Base-by-base conservation (phyloP, 83 land plant genomes). In the Diphasiastrum complanatum region DNA sequence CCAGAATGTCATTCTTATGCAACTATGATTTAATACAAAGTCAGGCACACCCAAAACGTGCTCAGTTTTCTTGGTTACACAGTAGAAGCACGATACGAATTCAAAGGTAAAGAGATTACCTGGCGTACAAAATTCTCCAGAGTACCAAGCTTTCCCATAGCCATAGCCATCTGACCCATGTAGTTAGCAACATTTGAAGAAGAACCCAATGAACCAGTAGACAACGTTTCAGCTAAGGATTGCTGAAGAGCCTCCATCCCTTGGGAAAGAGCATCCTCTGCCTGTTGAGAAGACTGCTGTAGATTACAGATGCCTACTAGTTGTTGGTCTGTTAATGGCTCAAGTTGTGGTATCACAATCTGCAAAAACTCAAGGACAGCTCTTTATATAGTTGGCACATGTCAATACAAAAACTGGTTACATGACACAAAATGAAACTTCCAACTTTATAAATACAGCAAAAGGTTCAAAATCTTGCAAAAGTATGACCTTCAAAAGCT, bases 161-260 rank as follows among this genome's bases (percentile, higher is more conserved):
- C 83, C 40, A 61, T 51, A 24, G 61, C 50, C 51, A 73, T 65
- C 22, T 73, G 74, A 6, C 75, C 79, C 45, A 41, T 61, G 36
- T 72, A 79, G 45, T 63, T 63, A 32, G 70, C 70, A 23, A 67
- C 70, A 66, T 51, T 68, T 22, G 78, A 61, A 20, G 52, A 49
- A 29, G 74, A 48, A 12, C 69, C 83, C 27, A 74, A 51, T 14
- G 60, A 64, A 66, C 68, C 83, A 45, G 71, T 66, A 5, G 72
- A 77, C 37, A 82, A 57, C 29, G 78, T 66, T 22, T 75, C 80
- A 30, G 77, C 64, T 29, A 82, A 64, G 19, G 54, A 64, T 51
- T 72, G 69, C 63, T 82, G 83, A 22, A 82, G 80, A 35, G 51
- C 70, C 5, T 79, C 80, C 80, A 79, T 79, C 35, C 85, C 85